Evolutionary conservation across 352 stramenopile genomes (phyloP).

Genomic region (Phytophthora sp.): DNA sequence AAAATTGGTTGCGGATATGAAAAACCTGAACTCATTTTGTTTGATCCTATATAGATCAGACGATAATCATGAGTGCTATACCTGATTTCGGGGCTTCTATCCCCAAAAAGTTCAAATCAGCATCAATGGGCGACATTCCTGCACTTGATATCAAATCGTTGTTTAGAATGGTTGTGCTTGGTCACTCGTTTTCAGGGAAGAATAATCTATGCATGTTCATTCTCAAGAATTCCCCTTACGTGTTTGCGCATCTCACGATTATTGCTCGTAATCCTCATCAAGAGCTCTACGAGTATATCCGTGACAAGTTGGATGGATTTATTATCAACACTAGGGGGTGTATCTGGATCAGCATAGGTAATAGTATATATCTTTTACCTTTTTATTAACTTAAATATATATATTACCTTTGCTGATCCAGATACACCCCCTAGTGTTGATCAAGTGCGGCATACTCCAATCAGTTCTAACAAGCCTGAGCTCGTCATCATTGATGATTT

Average conservation of each 20-base stretch:
- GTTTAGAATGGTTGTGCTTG: conserved; percentile 25
- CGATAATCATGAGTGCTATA: conserved; percentile 13
- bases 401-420: conserved; percentile 7
- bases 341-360: no score
- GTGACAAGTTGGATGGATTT: conserved; percentile 28
- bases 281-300: conserved; percentile 21
- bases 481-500: conserved; percentile 29
- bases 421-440: conserved; percentile 7
- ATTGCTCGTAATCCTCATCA: conserved; percentile 24
- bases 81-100: conserved; percentile 8
- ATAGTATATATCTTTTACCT: no score
- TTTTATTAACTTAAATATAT: no score
- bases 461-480: conserved; percentile 16
- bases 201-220: background rate
- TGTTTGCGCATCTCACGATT: conserved; percentile 2
- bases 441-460: conserved; percentile 5
- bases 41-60: conserved; percentile 20
- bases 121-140: conserved; percentile 1
- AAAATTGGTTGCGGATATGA: conserved; percentile 19
- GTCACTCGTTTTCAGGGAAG: conserved; percentile 15
- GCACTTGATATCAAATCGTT: conserved; percentile 22
- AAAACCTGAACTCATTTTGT: conserved; percentile 31
- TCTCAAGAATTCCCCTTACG: background rate
- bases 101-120: conserved; percentile 13
- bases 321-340: no score